phyloP scores from a whole-genome alignment of 2,329 filamentous ascomycete species.

The Phyllosticta citribraziliensis region DNA sequence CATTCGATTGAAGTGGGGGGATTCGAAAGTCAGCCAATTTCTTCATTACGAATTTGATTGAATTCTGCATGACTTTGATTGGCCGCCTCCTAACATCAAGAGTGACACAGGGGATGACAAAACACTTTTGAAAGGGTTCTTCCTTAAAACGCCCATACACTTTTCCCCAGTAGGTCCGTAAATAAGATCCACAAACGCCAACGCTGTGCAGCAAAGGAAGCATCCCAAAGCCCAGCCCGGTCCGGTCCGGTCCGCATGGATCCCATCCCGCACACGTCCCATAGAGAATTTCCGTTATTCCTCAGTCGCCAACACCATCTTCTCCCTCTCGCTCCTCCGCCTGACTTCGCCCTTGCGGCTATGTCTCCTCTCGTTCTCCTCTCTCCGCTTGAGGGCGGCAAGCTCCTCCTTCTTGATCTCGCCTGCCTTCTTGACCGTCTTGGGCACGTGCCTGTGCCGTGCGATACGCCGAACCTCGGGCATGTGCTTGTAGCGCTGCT shows the following conservation, averaged over 20 bases:
- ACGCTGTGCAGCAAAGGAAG: constrained; percentile 6
- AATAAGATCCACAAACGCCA: constrained; percentile 1
- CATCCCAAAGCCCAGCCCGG: background rate
- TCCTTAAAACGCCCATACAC: background rate
- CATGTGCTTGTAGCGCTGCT: constrained; percentile 80
- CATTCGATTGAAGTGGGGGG: too few relatives aligned
- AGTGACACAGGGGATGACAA: background rate
- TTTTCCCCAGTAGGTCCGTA: background rate
- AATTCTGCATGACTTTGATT: too few relatives aligned
- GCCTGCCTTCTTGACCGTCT: constrained; percentile 87
- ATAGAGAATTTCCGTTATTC: constrained; percentile 30
- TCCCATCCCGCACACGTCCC: background rate
- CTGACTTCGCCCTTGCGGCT: constrained; percentile 70
- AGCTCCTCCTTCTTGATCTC: constrained; percentile 92
- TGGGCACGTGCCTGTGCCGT: constrained; percentile 82
- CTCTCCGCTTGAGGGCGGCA: constrained; percentile 73
- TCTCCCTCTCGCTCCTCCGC: constrained; percentile 74
- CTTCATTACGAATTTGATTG: too few relatives aligned
- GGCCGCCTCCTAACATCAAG: too few relatives aligned
- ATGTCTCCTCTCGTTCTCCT: constrained; percentile 92
- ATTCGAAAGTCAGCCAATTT: too few relatives aligned
- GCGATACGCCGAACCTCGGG: constrained; percentile 87
- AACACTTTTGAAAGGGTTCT: background rate
- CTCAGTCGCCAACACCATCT: constrained; percentile 70
- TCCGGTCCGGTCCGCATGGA: background rate